Conservation (phyloP, 495 filamentous ascomycete genomes). For the Tuber calosporum region DNA sequence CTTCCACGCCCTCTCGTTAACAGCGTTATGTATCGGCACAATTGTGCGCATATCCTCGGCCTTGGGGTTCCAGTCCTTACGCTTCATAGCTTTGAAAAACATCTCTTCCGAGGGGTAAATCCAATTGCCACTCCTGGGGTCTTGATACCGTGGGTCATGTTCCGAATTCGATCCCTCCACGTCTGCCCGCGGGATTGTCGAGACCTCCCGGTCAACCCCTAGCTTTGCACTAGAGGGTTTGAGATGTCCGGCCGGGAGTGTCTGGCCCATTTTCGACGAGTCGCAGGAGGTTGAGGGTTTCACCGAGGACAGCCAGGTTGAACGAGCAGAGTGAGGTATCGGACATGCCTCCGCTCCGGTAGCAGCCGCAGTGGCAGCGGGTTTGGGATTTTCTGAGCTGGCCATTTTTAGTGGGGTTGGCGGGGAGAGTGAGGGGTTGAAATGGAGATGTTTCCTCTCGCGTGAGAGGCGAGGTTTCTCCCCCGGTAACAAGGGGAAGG, state of each 20-base stretch:
- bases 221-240: constrained; percentile 37
- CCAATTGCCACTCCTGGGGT: constrained; percentile 64
- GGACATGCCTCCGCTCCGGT: constrained; percentile 53
- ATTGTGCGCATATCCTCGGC: constrained; percentile 75
- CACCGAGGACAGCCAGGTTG: constrained; percentile 60
- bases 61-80: constrained; percentile 59
- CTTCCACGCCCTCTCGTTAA: constrained; percentile 81
- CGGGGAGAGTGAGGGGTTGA: not conserved
- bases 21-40: constrained; percentile 96
- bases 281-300: constrained; percentile 42
- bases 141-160: constrained; percentile 38
- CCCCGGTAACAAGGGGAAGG: not conserved
- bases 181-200: constrained; percentile 66
- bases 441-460: not conserved
- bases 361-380: not conserved
- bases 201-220: constrained; percentile 63
- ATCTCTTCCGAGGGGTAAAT: constrained; percentile 92
- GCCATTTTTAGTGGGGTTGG: not conserved
- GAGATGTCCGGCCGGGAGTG: constrained; percentile 43
- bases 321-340: constrained; percentile 78
- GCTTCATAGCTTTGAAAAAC: constrained; percentile 91
- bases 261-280: constrained; percentile 36
- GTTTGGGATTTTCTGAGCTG: not conserved
- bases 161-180: constrained; percentile 42
- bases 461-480: not conserved